A percentile compares a stretch with the other conserved stretches of the same genome.
phyloP scores from a whole-genome alignment of 805 yeast species.

The Suhomyces canberraensis region DNA sequence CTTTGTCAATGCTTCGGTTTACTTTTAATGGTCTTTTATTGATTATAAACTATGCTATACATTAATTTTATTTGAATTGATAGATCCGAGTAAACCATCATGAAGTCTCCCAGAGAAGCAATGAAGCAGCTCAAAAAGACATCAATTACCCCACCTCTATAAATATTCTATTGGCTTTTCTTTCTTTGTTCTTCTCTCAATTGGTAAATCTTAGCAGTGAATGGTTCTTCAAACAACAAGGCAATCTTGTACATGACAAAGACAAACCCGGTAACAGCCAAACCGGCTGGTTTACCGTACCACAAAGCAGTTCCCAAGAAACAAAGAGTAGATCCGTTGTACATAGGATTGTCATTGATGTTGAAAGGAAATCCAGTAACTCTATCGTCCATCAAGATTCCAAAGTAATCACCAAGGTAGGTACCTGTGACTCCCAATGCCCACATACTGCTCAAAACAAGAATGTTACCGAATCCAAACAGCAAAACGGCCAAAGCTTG shows the following conservation, averaged over 20 bases:
- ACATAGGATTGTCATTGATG: constrained; percentile 92
- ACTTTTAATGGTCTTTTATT: too few species aligned
- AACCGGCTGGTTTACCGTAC: constrained; percentile 88
- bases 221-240: constrained; percentile 88
- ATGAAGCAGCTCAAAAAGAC: too few species aligned
- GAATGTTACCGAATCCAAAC: constrained; percentile 70
- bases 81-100: too few species aligned
- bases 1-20: too few species aligned
- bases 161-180: neutral
- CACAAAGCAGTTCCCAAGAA: constrained; percentile 88
- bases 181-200: too few species aligned
- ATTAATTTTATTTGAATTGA: too few species aligned
- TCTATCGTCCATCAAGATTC: constrained; percentile 86
- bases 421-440: constrained; percentile 94
- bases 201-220: constrained; percentile 89
- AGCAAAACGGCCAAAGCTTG: constrained; percentile 50
- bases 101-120: too few species aligned
- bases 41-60: too few species aligned
- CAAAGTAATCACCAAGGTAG: constrained; percentile 95
- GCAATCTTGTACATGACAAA: constrained; percentile 82
- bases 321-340: constrained; percentile 84
- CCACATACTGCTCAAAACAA: constrained; percentile 85
- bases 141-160: too few species aligned
- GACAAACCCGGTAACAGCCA: constrained; percentile 69
- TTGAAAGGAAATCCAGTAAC: constrained; percentile 94